Conservation (phyloP, 2,329 filamentous ascomycete genomes). For the Byssoonygena ceratinophila region DNA sequence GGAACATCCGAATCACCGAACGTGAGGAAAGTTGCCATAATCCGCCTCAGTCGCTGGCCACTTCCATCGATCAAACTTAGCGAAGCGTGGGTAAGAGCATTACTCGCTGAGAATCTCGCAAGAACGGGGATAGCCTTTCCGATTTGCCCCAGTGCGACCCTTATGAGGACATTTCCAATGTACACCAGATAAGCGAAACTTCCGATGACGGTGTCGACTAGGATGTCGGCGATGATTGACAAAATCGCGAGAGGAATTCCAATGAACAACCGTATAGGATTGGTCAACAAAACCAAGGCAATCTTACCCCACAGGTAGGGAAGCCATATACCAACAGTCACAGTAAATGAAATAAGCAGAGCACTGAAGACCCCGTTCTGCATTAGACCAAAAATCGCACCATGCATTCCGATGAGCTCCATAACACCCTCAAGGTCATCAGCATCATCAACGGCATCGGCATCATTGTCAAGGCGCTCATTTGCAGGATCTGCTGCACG, state of each 20-base stretch:
- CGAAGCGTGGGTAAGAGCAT: conserved; percentile 32
- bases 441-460: conserved; percentile 53
- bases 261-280: conserved; percentile 57
- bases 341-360: conserved; percentile 75
- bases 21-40: conserved; percentile 31
- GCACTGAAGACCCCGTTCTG: conserved; percentile 94
- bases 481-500: conserved; percentile 38
- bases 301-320: conserved; percentile 88
- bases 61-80: conserved; percentile 35
- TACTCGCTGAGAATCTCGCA: conserved; percentile 29
- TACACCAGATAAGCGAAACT: conserved; percentile 46
- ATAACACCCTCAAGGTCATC: conserved; percentile 95
- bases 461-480: conserved; percentile 59
- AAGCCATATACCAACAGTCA: conserved; percentile 75
- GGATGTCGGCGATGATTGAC: conserved; percentile 63
- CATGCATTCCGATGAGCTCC: conserved; percentile 93
- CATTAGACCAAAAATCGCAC: conserved; percentile 75
- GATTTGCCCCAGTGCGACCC: conserved; percentile 28
- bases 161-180: conserved; percentile 28
- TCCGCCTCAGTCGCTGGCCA: conserved; percentile 30
- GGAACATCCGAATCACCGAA: conserved; percentile 53
- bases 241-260: conserved; percentile 62
- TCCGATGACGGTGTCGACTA: conserved; percentile 65
- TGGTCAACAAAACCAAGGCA: conserved; percentile 65
- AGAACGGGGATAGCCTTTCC: conserved; percentile 26